phyloP scores from a whole-genome alignment of 768 basidiomycete genomes.

The Cystofilobasidium capitatum region DNA sequence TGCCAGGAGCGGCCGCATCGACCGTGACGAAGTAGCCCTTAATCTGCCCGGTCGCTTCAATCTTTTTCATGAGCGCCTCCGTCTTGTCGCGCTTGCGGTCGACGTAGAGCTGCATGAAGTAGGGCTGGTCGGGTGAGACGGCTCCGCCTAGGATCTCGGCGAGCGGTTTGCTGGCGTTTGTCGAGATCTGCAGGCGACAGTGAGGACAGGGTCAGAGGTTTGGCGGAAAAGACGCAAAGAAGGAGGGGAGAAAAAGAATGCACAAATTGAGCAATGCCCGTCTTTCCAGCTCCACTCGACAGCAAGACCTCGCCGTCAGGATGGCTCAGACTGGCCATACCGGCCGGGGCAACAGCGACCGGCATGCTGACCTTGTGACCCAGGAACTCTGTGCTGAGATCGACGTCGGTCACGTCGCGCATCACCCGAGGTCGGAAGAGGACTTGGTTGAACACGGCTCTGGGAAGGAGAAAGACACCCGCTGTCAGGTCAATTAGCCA shows the following conservation, averaged over 20 bases:
- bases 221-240: background rate
- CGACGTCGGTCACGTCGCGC: constrained; percentile 36
- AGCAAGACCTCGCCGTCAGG: constrained; percentile 21
- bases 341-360: constrained; percentile 42
- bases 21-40: constrained; percentile 40
- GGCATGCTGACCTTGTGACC: constrained; percentile 38
- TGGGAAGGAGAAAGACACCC: constrained; percentile 14
- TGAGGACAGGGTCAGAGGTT: background rate
- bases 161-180: constrained; percentile 40
- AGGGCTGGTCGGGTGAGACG: constrained; percentile 31
- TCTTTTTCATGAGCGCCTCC: constrained; percentile 35
- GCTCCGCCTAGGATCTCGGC: constrained; percentile 34
- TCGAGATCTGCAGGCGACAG: constrained; percentile 34
- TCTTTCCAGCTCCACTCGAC: constrained; percentile 20
- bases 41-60: constrained; percentile 34
- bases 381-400: constrained; percentile 39
- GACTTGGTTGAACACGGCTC: constrained; percentile 35
- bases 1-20: constrained; percentile 38
- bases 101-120: constrained; percentile 39
- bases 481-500: background rate
- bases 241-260: background rate
- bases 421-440: constrained; percentile 40
- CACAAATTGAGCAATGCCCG: constrained; percentile 20
- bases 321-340: constrained; percentile 39
- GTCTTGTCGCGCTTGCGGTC: constrained; percentile 31